phyloP scores from a whole-genome alignment of 2,329 filamentous ascomycete genomes.

The Neonectria ditissima region DNA sequence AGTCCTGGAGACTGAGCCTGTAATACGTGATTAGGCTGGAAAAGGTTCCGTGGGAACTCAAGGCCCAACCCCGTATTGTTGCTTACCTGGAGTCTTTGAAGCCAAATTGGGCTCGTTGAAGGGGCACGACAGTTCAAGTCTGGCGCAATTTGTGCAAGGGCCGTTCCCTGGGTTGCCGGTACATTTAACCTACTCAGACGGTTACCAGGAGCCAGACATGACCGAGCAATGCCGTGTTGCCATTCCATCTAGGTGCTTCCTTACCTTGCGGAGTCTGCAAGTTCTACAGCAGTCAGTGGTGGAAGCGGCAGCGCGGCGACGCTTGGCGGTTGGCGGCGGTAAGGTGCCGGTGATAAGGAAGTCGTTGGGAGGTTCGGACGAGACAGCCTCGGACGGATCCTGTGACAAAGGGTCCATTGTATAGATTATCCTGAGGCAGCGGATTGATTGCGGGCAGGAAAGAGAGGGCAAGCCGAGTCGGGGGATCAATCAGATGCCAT shows the following conservation, averaged over 20 bases:
- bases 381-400: constrained; percentile 13
- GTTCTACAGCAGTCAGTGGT: constrained; percentile 52
- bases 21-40: neutral
- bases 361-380: constrained; percentile 12
- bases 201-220: constrained; percentile 12
- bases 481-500: neutral
- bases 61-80: neutral
- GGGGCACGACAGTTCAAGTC: constrained; percentile 53
- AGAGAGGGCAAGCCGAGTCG: neutral
- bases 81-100: constrained; percentile 37
- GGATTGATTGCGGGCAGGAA: too few relatives aligned
- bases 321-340: constrained; percentile 45
- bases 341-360: constrained; percentile 28
- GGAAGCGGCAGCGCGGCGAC: constrained; percentile 46
- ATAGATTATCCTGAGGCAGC: neutral
- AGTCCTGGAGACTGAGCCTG: constrained; percentile 52
- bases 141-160: constrained; percentile 53
- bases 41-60: neutral
- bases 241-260: neutral
- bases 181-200: constrained; percentile 54
- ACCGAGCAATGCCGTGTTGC: neutral
- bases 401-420: constrained; percentile 16
- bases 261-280: constrained; percentile 54
- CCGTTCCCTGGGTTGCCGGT: constrained; percentile 51
- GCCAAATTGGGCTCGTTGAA: constrained; percentile 45